These are phyloP conservation scores for Coniophora puteana DNA, from an alignment of 1,284 basidiomycete genomes.

Conservation along the genomic window DNA sequence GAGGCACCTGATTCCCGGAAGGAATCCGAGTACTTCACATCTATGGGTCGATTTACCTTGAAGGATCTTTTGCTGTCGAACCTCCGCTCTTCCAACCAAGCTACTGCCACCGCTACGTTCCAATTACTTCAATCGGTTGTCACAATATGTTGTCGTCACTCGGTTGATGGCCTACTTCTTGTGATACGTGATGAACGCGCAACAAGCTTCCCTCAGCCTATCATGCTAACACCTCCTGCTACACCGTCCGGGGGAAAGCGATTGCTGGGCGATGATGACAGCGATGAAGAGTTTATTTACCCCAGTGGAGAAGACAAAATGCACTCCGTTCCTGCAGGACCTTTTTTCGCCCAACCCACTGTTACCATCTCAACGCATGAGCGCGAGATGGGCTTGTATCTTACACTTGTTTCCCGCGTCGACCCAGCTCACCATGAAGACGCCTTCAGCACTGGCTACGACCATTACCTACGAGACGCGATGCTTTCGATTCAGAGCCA, in stretches of 20 bases:
- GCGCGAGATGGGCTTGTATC: slow-evolving; percentile 79
- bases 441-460: slow-evolving; percentile 82
- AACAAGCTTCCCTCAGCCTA: slow-evolving; percentile 70
- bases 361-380: slow-evolving; percentile 76
- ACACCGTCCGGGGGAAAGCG: slow-evolving; percentile 12
- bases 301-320: slow-evolving; percentile 42
- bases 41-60: slow-evolving; percentile 83
- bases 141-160: slow-evolving; percentile 63
- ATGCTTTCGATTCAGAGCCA: slow-evolving; percentile 66
- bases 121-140: slow-evolving; percentile 79
- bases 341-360: slow-evolving; percentile 52
- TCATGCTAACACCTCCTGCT: slow-evolving; percentile 27
- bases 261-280: no score
- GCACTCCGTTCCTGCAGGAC: slow-evolving; percentile 8
- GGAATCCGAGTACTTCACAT: slow-evolving; percentile 78
- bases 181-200: slow-evolving; percentile 67
- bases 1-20: slow-evolving; percentile 69
- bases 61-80: slow-evolving; percentile 85
- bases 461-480: slow-evolving; percentile 82
- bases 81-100: slow-evolving; percentile 60
- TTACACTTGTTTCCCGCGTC: slow-evolving; percentile 74
- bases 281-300: slow-evolving; percentile 66
- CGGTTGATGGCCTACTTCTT: slow-evolving; percentile 63
- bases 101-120: slow-evolving; percentile 71
- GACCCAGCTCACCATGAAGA: slow-evolving; percentile 73